A percentile compares a stretch with the other conserved stretches of the same genome.
These are phyloP conservation scores for Diaporthe sp. DNA, from an alignment of 2,329 filamentous ascomycete genomes.

Conservation along the genomic window DNA sequence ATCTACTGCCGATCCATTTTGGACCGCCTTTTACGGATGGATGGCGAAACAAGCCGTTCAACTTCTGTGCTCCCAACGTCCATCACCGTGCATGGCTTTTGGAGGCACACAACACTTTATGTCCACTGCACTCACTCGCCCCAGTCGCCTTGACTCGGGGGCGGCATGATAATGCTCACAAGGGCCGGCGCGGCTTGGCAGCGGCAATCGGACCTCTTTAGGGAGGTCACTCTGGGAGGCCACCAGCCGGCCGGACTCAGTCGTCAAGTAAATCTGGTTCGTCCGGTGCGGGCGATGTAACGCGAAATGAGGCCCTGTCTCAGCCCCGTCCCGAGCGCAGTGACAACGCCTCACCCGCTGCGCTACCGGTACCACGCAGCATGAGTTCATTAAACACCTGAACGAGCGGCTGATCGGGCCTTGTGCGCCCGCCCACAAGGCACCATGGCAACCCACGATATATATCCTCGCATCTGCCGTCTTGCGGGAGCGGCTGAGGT, in stretches of 20 bases:
- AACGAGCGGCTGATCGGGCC: neutral
- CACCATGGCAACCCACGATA: neutral
- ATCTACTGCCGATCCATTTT: slow-evolving; percentile 9
- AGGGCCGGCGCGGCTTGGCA: slow-evolving; percentile 25
- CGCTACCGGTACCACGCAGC: slow-evolving; percentile 1
- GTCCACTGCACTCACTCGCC: neutral
- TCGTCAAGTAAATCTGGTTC: neutral
- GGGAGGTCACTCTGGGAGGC: slow-evolving; percentile 30
- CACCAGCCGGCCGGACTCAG: slow-evolving; percentile 11
- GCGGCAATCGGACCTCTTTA: slow-evolving; percentile 14
- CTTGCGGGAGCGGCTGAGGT: no score
- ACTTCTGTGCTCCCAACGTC: neutral
- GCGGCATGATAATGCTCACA: slow-evolving; percentile 9
- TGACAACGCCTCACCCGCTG: slow-evolving; percentile 12
- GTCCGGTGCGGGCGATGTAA: slow-evolving; percentile 28
- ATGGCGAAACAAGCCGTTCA: neutral
- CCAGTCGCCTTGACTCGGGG: neutral
- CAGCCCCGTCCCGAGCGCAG: slow-evolving; percentile 3
- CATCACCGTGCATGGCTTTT: neutral
- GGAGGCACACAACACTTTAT: neutral
- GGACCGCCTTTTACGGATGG: neutral
- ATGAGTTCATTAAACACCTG: neutral
- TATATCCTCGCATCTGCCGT: neutral
- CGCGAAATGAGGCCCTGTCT: slow-evolving; percentile 12
- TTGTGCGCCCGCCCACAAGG: neutral